Percentiles rank a stretch among this genome's conserved stretches.
phyloP scores from a whole-genome alignment of 1,139 yeast genomes.

The Blastobotrys ciferrii region DNA sequence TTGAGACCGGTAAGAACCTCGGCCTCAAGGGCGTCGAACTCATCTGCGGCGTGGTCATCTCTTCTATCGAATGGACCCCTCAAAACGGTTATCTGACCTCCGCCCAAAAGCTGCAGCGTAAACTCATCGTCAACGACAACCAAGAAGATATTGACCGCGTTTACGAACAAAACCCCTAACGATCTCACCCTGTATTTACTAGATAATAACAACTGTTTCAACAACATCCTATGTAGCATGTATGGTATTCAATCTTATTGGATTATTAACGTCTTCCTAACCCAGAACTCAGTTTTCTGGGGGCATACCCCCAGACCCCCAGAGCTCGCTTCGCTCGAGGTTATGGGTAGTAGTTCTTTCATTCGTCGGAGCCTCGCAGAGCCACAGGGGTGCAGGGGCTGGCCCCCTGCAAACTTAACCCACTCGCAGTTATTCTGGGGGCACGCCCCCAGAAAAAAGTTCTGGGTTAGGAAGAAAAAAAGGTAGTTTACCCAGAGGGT shows the following conservation, averaged over 20 bases:
- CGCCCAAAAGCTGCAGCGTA: constrained; percentile 96
- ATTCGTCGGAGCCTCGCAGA: too few relatives aligned
- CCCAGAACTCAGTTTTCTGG: too few relatives aligned
- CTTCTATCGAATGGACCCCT: constrained; percentile 97
- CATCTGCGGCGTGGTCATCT: constrained; percentile 71
- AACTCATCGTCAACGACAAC: constrained; percentile 67
- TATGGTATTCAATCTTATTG: background rate
- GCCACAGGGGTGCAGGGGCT: too few relatives aligned
- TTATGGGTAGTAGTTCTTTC: too few relatives aligned
- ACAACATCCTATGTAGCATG: background rate
- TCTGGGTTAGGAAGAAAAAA: too few relatives aligned
- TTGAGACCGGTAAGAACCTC: constrained; percentile 73
- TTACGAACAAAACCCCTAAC: constrained; percentile 14
- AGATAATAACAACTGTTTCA: background rate
- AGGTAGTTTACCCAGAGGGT: too few relatives aligned
- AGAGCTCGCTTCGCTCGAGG: too few relatives aligned
- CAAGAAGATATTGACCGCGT: constrained; percentile 33
- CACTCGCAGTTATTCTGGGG: background rate
- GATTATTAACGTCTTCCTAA: background rate
- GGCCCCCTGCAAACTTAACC: background rate
- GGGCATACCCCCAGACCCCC: too few relatives aligned
- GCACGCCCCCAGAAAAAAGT: too few relatives aligned
- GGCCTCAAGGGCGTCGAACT: constrained; percentile 87
- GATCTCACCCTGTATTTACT: background rate
- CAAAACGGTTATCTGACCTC: constrained; percentile 90